phyloP scores from a whole-genome alignment of 108 stramenopile genomes.

The Fistulifera pelliculosa region DNA sequence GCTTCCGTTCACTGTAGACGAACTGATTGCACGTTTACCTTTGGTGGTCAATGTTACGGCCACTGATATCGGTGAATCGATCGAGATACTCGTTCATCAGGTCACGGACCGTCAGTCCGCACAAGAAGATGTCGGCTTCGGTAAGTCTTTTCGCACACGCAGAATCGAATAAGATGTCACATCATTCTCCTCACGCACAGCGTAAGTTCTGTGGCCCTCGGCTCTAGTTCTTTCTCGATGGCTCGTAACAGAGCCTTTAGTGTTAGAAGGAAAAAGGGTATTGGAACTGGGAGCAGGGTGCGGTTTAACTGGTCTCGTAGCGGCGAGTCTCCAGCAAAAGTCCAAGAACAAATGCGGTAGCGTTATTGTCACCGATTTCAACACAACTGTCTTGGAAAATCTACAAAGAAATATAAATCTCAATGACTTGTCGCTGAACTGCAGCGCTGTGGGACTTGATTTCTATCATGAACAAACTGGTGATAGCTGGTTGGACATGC shows the following conservation, averaged over 20 bases:
- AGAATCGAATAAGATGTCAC: background rate
- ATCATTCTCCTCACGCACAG: background rate
- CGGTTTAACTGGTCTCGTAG: conserved; percentile 62
- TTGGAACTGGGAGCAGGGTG: conserved; percentile 73
- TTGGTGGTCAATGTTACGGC: conserved; percentile 34
- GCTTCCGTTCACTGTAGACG: conserved; percentile 44
- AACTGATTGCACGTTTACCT: conserved; percentile 48
- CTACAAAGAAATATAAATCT: conserved; percentile 46
- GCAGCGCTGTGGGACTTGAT: conserved; percentile 31
- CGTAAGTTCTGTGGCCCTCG: conserved; percentile 73
- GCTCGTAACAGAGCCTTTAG: conserved; percentile 36
- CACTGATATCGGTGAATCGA: background rate
- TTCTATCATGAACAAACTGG: conserved; percentile 48
- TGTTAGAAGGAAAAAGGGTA: conserved; percentile 15
- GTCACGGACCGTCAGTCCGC: conserved; percentile 59
- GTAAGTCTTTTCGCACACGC: background rate
- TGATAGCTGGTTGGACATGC: conserved; percentile 38
- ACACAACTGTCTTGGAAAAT: conserved; percentile 61
- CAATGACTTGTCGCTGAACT: conserved; percentile 32
- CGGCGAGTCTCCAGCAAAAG: conserved; percentile 29
- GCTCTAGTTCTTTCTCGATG: conserved; percentile 68
- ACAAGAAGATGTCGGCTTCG: conserved; percentile 77
- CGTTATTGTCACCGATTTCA: conserved; percentile 66
- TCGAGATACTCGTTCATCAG: conserved; percentile 46
- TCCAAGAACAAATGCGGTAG: background rate